Base-by-base conservation (phyloP, 2,329 filamentous ascomycete species). In the Colletotrichum viniferum region DNA sequence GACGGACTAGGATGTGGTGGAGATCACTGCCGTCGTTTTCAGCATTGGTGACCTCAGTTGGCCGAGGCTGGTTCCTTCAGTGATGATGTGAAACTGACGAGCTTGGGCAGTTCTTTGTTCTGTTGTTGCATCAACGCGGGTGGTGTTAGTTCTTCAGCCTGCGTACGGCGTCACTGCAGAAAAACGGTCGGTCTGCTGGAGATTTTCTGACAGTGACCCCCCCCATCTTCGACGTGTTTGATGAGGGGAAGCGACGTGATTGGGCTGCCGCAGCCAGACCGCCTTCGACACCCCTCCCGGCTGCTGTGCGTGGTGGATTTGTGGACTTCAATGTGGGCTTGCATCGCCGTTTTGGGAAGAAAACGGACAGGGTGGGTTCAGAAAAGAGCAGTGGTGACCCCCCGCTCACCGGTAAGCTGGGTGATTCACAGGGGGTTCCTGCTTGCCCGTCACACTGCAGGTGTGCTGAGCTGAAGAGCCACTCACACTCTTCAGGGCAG, bases 271-370 rank as follows among this genome's bases (percentile, higher is more conserved):
- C 12, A 21, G 43, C 70, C 64, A 76, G 73, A 76, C 69, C 69
- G 69, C 73, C 73, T 73, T 73, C 30, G 58, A 65, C 36, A 74
- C 66, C 63, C 30, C 69, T 28, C 56, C 56, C 36, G 61, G 56
- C 36, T 61, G 18, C 55, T 14, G 43, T 67, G 34, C 38, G 36
- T 24, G 28, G 73, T 73, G 69, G 73, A 60, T 69, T 73, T 55
- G 73, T 69, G 73, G 73, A 52, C 68, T 73, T 55, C 26, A 13
- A 38, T 56, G 68, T 71, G 72, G 72, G 48, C 34, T 67, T 13
- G 30, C 12, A 24, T 52, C 63, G 13, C 73, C 69, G 69, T 73
- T 69, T 76, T 48, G 69, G 73, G 48, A 76, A 69, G 55, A 63
- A 28, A 58, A 58, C 28, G 30, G 70, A 26, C 73, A 58, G 63